These are phyloP conservation scores for Chlorella sorokiniana DNA, from an alignment of 139 green algal genomes.

Conservation along the genomic window DNA sequence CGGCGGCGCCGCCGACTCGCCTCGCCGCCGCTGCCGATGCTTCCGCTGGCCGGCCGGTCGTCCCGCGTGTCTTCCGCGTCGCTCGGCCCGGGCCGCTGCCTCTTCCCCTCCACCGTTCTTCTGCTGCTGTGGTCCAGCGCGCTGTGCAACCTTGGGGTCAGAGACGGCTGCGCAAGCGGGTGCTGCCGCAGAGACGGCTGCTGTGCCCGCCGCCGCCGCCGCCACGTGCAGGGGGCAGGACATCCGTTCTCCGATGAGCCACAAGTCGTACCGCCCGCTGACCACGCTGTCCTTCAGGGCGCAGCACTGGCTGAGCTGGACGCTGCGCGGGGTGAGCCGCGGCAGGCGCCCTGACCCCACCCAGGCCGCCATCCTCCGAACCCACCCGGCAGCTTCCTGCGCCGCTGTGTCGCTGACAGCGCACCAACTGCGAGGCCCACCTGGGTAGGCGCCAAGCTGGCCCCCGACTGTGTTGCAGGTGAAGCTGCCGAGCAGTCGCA, in stretches of 20 bases:
- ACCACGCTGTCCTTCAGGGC: constrained; percentile 67
- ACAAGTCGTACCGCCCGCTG: constrained; percentile 83
- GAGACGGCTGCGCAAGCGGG: too few species aligned
- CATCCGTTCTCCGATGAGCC: constrained; percentile 62
- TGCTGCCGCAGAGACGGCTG: too few species aligned
- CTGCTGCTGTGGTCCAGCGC: not conserved
- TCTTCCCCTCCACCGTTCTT: not conserved
- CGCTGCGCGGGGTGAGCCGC: not conserved
- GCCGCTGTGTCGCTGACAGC: too few species aligned
- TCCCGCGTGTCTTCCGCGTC: not conserved
- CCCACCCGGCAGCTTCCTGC: too few species aligned
- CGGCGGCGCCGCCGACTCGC: not conserved
- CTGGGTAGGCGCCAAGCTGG: too few species aligned
- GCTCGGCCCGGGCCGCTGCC: too few species aligned
- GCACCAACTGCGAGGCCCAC: too few species aligned
- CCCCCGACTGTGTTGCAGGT: too few species aligned
- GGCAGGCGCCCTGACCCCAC: not conserved
- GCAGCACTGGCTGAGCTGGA: constrained; percentile 33
- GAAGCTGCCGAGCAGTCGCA: not conserved
- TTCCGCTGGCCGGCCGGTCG: not conserved
- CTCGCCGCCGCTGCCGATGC: not conserved
- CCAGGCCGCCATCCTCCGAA: too few species aligned
- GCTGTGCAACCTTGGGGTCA: too few species aligned
- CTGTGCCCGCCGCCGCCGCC: not conserved
- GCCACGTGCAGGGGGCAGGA: constrained; percentile 69